Evolutionary conservation across 1,284 basidiomycete species (phyloP), one percentile per base, ranked within the genome.

Genomic region (Trametes versicolor): DNA sequence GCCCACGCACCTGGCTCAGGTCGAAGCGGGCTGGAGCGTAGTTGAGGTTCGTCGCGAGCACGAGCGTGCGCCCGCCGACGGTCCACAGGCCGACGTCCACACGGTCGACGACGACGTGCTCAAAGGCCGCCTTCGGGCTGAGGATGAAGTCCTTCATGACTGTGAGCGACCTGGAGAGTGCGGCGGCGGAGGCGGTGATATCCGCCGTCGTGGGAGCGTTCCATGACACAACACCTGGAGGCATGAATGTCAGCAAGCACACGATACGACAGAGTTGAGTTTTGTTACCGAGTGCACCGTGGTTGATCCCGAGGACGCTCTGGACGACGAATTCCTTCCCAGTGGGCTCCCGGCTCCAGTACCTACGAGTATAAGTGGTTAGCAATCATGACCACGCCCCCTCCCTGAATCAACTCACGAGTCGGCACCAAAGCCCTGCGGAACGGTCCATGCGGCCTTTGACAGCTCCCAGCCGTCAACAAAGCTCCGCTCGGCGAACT

Each of bases 401-500:
- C 32, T 13, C 45, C 19, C 37, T 36, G 7, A 25, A 34, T 17
- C 0, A 77, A 39, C 87, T 74, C 55, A 91, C 88, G 82, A 79
- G 25, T 80, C 80, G 39, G 82, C 82, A 13, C 91, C 91, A 74
- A 93, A 93, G 0, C 84, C 92, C 75, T 93, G 92, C 0, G 91
- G 90, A 0, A 93, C 91, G 1, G 87, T 86, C 92, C 92, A 93
- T 2, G 92, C 82, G 0, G 86, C 81, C 72, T 89, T 87, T 3
- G 81, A 83, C 17, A 84, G 78, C 56, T 87, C 87, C 85, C 89
- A 88, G 5, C 90, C 90, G 50, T 88, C 81, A 52, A 82, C 80
- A 68, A 84, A 81, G 27, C 90, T 76, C 19, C 89, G 81, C 39
- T 87, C 77, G 25, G 77, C 72, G 74, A 88, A 93, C 63, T 86